A percentile compares a stretch with the other conserved stretches of the same genome.
Evolutionary conservation across 2,329 filamentous ascomycete genomes (phyloP).

Genomic region (Colletotrichum somersetense): DNA sequence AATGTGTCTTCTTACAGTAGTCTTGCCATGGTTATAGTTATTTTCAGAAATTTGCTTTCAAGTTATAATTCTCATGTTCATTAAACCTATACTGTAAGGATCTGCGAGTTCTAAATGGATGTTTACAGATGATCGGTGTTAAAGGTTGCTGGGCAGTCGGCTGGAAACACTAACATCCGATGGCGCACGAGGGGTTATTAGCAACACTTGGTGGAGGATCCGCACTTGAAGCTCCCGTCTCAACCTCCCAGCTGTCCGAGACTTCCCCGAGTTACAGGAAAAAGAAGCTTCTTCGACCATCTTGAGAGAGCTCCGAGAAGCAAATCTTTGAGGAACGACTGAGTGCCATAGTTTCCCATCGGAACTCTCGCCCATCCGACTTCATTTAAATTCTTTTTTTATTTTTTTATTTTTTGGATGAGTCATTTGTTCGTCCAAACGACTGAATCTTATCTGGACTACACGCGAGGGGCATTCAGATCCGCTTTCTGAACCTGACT

Average conservation of each 20-base stretch:
- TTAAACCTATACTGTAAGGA: not conserved
- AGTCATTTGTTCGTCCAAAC: constrained; percentile 27
- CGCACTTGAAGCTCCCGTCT: constrained; percentile 9
- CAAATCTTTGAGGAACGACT: not conserved
- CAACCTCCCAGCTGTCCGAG: constrained; percentile 28
- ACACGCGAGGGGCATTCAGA: constrained; percentile 2
- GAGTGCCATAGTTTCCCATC: not conserved
- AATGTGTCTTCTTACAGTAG: not conserved
- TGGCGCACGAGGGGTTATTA: constrained; percentile 25
- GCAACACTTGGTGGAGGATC: constrained; percentile 5
- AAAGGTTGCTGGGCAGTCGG: not conserved
- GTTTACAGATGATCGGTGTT: constrained; percentile 10
- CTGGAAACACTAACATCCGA: not conserved
- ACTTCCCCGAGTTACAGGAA: constrained; percentile 1
- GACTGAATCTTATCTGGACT: constrained; percentile 24
- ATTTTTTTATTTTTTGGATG: not conserved
- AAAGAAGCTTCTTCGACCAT: not conserved
- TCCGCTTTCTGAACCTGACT: not conserved
- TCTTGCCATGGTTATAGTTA: not conserved
- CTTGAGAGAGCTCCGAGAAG: not conserved
- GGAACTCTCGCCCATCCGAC: not conserved
- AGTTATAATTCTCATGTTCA: no score
- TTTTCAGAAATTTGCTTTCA: not conserved
- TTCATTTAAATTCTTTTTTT: not conserved
- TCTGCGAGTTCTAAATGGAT: no score